Conservation (phyloP, 2,329 filamentous ascomycete species). For the Verticillium isaacii region DNA sequence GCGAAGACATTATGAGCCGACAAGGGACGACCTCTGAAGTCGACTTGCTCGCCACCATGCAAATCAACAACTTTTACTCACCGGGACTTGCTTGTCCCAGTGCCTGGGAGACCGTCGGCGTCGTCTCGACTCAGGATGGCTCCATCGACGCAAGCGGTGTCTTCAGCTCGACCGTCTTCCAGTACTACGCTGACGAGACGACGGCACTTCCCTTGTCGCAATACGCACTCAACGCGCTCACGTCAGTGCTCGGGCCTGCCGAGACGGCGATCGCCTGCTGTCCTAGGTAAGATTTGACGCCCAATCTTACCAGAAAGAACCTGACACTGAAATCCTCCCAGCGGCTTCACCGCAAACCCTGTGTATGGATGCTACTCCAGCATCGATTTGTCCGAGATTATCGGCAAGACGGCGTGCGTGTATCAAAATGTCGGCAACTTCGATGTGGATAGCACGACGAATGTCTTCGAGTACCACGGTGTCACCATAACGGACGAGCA, state of each 20-base stretch:
- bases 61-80: background rate
- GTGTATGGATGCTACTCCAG: no score
- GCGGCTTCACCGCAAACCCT: no score
- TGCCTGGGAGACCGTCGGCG: background rate
- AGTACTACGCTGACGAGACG: background rate
- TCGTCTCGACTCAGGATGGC: background rate
- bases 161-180: background rate
- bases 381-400: no score
- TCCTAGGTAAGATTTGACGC: no score
- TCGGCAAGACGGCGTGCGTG: no score
- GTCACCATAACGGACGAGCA: no score
- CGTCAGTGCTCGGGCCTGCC: background rate
- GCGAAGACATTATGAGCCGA: background rate
- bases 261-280: no score
- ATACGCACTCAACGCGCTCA: background rate
- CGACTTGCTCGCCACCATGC: background rate
- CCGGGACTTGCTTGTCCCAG: background rate
- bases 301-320: no score
- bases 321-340: no score
- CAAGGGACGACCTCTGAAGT: background rate
- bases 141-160: background rate
- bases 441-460: no score
- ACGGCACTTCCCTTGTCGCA: background rate
- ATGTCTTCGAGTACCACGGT: no score
- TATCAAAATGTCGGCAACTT: no score